Evolutionary conservation across 2,329 filamentous ascomycete genomes (phyloP), one percentile per base, ranked within the genome.

Genomic region (Ceratocystiopsis minuta): DNA sequence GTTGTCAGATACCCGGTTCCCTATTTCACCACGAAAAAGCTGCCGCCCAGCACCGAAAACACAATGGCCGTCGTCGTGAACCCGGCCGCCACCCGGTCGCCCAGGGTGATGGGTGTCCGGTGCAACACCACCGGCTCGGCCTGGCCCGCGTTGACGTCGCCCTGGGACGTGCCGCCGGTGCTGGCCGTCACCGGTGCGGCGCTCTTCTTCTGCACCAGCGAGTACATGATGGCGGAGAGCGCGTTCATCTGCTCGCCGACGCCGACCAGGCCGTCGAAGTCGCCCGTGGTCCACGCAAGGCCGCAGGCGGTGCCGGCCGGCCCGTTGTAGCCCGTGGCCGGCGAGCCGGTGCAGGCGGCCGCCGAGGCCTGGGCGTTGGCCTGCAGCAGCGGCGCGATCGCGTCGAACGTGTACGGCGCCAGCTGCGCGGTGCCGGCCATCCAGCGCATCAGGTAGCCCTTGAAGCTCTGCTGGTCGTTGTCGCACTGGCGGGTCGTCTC

Each of bases 361-460:
- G 65, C 69, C 0, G 75, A 76, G 0, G 67, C 70, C 15, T 53
- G 46, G 0, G 71, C 75, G 28, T 61, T 66, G n/a, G 59, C 55
- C 31, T 57, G 54, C 36, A 80, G 56, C n/a, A 74, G 58, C 6
- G 65, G 61, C 51, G 63, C 60, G 46, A 78, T 67, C 5, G 53
- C 57, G 39, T 64, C 57, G 45, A 58, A 61, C 1, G 66, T 70
- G 48, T 65, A 63, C 1, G 74, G 68, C 1, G 68, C 72, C 51
- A 78, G 54, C 53, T 70, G 65, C 7, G 65, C 58, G 2, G 71
- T 68, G 16, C 60, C 61, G 1, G 72, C 66, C 54, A 78, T 58
- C 72, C 78, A 86, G 37, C 80, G 75, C 20, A 72, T 60, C 20
- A 84, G 63, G 56, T 83, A 85, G 12, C 77, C 80, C 60, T 86